Evolutionary conservation across 139 green algal genomes (phyloP), one percentile per base, ranked within the genome.

Genomic region (Raphidocelis subcapitata): DNA sequence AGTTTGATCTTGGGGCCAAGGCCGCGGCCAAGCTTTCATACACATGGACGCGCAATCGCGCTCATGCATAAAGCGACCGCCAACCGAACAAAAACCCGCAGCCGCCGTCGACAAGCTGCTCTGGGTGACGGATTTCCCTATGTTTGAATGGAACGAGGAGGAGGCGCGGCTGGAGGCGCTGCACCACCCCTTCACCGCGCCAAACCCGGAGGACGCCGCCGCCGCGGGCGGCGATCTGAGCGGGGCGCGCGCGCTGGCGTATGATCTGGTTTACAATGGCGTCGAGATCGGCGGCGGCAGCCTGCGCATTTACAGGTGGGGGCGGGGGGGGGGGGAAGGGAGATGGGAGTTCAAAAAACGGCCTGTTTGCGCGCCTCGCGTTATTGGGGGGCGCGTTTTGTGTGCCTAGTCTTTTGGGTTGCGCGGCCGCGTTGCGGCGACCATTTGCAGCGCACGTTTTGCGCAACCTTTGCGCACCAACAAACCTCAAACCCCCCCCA

Each of bases 231-330:
- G 61, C 10, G 64, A 80, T 44, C 62, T 91, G 26, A 31, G 32
- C 1, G 55, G 73, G 3, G 83, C 85, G 1, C 81, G 76, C 28
- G 92, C 92, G 0, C 66, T 89, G 24, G 95, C 96, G 0, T 99
- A 99, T 80, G 96, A 99, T 77, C 77, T 99, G 15, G 96, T 99
- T 29, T 98, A 98, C 87, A 99, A 99, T 69, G 95, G 95, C 8
- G 87, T 96, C 24, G 96, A 99, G 83, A 92, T 98, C 44, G 95
- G 92, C 37, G 95, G 95, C 28, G 94, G 95, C 69, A 93, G 82
- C 65, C 81, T 98, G 74, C 88, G 95, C 75, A 98, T 96, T 52
- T 97, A 97, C 84, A 79, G 79, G 82, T 83, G 51, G 28, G 65
- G 57, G 14, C 15, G 60, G 21, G 60, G 56, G 24, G 16, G 56